Percentiles rank a stretch among this genome's conserved stretches.
These are phyloP conservation scores for Yamadazyma membranifaciens DNA, from an alignment of 1,139 yeast species.

Conservation along the genomic window DNA sequence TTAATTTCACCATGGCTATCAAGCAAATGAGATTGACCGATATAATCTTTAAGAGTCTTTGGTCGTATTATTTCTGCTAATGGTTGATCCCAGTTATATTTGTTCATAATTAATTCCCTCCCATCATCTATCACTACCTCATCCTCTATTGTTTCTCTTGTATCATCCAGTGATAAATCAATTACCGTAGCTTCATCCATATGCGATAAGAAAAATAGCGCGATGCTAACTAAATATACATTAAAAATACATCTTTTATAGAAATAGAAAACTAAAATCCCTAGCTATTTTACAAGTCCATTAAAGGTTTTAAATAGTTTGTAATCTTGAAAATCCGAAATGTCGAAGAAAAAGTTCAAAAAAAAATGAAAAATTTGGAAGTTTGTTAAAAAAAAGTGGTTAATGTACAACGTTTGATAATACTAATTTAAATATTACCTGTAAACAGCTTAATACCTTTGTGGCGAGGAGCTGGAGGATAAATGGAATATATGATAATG, in stretches of 20 bases:
- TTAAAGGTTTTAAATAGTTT: no score
- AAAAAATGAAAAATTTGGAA: not conserved
- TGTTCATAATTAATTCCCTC: not conserved
- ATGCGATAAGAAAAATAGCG: no score
- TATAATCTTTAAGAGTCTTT: conserved; percentile 21
- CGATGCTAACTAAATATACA: not conserved
- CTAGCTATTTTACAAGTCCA: not conserved
- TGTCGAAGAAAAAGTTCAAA: not conserved
- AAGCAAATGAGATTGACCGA: conserved; percentile 42
- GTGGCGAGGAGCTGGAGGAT: no score
- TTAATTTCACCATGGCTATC: conserved; percentile 27
- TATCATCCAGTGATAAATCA: not conserved
- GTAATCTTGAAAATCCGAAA: no score
- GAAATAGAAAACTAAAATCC: not conserved
- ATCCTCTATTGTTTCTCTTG: not conserved
- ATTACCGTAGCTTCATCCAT: not conserved
- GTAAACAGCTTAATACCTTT: no score
- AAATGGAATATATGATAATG: no score
- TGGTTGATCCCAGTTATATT: conserved; percentile 8
- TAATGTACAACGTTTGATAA: no score
- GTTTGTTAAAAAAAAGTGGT: no score
- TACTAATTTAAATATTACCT: no score
- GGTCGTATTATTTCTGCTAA: conserved; percentile 23
- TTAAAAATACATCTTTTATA: not conserved
- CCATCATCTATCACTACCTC: conserved; percentile 1